Conservation (phyloP, 805 yeast genomes). For the Pichia heedii region DNA sequence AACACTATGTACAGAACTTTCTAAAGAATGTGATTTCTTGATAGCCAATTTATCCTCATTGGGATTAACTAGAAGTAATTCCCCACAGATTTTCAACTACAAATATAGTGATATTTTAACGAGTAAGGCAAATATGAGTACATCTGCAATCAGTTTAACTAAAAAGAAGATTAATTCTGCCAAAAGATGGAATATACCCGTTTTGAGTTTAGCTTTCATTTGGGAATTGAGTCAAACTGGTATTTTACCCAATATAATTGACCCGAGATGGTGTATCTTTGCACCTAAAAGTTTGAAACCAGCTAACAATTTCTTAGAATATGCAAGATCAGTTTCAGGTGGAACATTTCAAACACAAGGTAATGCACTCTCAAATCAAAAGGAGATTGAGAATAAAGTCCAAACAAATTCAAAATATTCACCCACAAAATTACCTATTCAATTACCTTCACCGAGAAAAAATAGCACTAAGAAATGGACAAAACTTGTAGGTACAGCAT, state of each 20-base stretch:
- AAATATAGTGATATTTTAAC: slow-evolving; percentile 25
- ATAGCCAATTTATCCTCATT: slow-evolving; percentile 43
- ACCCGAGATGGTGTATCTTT: slow-evolving; percentile 47
- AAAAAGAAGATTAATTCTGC: slow-evolving; percentile 51
- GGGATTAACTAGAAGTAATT: slow-evolving; percentile 30
- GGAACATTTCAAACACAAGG: slow-evolving; percentile 16
- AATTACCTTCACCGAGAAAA: slow-evolving; percentile 48
- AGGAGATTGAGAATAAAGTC: not conserved
- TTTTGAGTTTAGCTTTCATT: slow-evolving; percentile 45
- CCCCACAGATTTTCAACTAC: slow-evolving; percentile 35
- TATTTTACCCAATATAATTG: slow-evolving; percentile 32
- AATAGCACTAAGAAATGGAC: slow-evolving; percentile 38
- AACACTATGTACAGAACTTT: slow-evolving; percentile 39
- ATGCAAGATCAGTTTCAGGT: slow-evolving; percentile 14
- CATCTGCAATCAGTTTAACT: slow-evolving; percentile 29
- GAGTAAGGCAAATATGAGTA: slow-evolving; percentile 4
- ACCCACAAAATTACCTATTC: slow-evolving; percentile 21
- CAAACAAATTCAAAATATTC: not conserved
- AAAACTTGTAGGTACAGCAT: slow-evolving; percentile 36
- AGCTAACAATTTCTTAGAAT: slow-evolving; percentile 16
- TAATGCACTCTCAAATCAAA: not conserved
- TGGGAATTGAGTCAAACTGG: slow-evolving; percentile 41
- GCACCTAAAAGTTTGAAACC: slow-evolving; percentile 26
- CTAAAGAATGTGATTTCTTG: slow-evolving; percentile 44
- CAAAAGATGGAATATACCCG: slow-evolving; percentile 47